Base-by-base conservation (phyloP, 2,329 filamentous ascomycete species). In the Rasamsonia emersonii region DNA sequence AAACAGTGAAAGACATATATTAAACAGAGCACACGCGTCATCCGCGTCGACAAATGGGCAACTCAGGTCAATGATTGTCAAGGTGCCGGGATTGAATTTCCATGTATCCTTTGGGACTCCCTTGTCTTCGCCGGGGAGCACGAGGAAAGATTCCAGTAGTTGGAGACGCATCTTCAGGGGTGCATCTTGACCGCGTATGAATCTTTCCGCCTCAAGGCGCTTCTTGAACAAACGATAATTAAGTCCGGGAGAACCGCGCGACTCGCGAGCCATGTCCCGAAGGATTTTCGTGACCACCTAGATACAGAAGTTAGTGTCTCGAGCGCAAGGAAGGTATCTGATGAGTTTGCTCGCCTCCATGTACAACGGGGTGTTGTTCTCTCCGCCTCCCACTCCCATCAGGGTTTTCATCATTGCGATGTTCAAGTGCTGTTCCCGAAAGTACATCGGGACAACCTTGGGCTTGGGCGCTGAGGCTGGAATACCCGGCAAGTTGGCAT, bases 1-100 rank as follows among this genome's bases (percentile, higher is more conserved):
- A 46, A 84, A 85, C 0, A 83, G 57, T 2, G 67, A 67, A 2
- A 89, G 61, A 13, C 75, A 80, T 24, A 86, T 79, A 32, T 81
- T 77, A 54, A 89, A 89, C 0, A 89, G 59, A 0, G 73, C 65
- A 46, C 82, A 89, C 0, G 81, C 81, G 21, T 71, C 75, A 15
- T 77, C 71, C 0, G 74, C 54, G 0, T 77, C 77, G 4, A 86
- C 63, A 42, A 79, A 85, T 0, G 81, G 78, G 48, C 81, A 84
- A 0, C 75, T 82, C 0, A 91, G 60, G 44, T 91, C 83, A 4
- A 86, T 61, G 29, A 84, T 79, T 0, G 74, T 82, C 14, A 25
- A 25, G 11, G 9, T 31, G 9, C 29, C 29, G 4, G 18, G 18
- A 10, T 31, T 16, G 35, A 48, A 48, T 9, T 36, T 15, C 40